Evolutionary conservation across 768 basidiomycete species (phyloP).

Genomic region (Russula vinacea): DNA sequence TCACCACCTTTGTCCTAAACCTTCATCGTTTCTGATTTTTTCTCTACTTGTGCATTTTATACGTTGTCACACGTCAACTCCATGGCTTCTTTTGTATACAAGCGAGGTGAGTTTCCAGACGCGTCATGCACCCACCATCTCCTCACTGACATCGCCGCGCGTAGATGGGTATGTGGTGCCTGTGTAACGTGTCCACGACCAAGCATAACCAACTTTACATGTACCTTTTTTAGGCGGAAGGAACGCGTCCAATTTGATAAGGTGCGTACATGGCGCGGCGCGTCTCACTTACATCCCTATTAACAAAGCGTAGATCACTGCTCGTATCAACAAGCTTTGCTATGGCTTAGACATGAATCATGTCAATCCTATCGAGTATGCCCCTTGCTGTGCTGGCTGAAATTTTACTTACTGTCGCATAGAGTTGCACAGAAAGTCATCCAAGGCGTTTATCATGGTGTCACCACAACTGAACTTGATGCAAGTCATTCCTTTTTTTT

Average conservation of each 20-base stretch:
- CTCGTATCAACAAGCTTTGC: constrained; percentile 84
- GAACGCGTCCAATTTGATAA: constrained; percentile 94
- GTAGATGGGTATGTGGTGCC: constrained; percentile 49
- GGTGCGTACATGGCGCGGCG: constrained; percentile 42
- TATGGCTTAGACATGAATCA: constrained; percentile 93
- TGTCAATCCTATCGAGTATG: constrained; percentile 90
- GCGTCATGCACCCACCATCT: constrained; percentile 2
- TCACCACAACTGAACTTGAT: constrained; percentile 96
- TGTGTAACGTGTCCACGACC: constrained; percentile 33
- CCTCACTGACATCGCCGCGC: constrained; percentile 24
- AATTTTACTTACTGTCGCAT: background rate
- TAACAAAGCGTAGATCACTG: constrained; percentile 62
- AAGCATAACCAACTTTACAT: constrained; percentile 25
- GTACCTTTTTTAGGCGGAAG: constrained; percentile 57
- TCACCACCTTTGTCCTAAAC: background rate
- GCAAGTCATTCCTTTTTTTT: constrained; percentile 53
- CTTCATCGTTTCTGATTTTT: background rate
- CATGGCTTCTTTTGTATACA: constrained; percentile 47
- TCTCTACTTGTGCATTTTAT: background rate
- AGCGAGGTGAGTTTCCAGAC: constrained; percentile 45
- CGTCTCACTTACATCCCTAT: background rate
- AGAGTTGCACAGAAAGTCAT: constrained; percentile 92
- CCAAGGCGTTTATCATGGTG: constrained; percentile 91
- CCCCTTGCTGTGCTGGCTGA: constrained; percentile 12
- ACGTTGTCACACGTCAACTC: background rate